Conservation (phyloP, 139 green algal species). For the Bryopsis sp. region DNA sequence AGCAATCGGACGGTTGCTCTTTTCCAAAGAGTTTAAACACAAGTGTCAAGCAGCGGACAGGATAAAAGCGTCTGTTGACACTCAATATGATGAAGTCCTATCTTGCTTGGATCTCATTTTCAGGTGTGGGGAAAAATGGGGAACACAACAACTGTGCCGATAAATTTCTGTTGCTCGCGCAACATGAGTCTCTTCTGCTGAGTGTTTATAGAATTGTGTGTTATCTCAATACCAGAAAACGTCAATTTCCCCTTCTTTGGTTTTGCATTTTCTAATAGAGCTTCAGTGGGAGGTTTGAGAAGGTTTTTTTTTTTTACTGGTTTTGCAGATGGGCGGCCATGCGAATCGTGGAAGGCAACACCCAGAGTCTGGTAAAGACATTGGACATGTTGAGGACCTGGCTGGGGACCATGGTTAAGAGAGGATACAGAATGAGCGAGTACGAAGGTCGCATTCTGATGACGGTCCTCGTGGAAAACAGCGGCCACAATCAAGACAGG, state of each 20-base stretch:
- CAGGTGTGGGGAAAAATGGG: too few species aligned
- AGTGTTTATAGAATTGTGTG: background rate
- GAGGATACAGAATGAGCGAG: conserved; percentile 54
- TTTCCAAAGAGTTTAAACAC: conserved; percentile 68
- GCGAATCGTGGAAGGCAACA: conserved; percentile 18
- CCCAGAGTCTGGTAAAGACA: conserved; percentile 49
- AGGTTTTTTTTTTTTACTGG: too few species aligned
- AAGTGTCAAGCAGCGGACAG: conserved; percentile 67
- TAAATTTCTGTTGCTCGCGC: background rate
- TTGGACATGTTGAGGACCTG: conserved; percentile 57
- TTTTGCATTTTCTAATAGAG: too few species aligned
- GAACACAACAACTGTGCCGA: too few species aligned
- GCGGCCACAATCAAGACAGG: conserved; percentile 74
- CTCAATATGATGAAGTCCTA: conserved; percentile 32
- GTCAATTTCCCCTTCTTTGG: too few species aligned
- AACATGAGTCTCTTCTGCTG: background rate
- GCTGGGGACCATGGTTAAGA: conserved; percentile 35
- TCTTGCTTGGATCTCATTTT: conserved; percentile 43
- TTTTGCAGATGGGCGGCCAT: conserved; percentile 19
- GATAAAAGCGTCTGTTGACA: conserved; percentile 14
- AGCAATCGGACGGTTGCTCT: background rate
- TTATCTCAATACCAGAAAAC: too few species aligned
- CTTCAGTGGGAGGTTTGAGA: too few species aligned
- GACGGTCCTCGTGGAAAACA: conserved; percentile 87
- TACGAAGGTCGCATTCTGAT: conserved; percentile 79